A percentile compares a stretch with the other conserved stretches of the same genome.
Evolutionary conservation across 768 basidiomycete genomes (phyloP).

Genomic region (Lactifluus subvellereus): DNA sequence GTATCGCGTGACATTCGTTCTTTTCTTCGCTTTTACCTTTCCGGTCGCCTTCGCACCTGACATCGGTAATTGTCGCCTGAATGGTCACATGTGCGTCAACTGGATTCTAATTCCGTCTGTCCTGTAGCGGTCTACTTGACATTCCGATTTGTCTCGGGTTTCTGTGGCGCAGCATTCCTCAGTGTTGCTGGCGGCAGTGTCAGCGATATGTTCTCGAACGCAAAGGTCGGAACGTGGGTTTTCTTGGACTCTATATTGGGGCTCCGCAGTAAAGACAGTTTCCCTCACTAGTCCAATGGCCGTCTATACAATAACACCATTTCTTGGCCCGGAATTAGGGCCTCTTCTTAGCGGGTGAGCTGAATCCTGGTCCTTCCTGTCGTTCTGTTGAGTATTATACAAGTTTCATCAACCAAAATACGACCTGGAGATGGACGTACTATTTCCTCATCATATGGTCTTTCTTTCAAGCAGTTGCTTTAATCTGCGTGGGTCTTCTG

Average conservation of each 20-base stretch:
- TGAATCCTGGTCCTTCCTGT: neutral
- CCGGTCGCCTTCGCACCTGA: conserved; percentile 71
- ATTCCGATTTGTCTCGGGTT: conserved; percentile 53
- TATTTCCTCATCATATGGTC: conserved; percentile 69
- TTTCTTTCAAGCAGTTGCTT: conserved; percentile 44
- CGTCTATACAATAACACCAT: conserved; percentile 46
- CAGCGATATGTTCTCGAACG: conserved; percentile 44
- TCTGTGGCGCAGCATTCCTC: conserved; percentile 52
- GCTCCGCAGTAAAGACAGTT: neutral
- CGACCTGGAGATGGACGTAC: conserved; percentile 75
- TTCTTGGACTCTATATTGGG: neutral
- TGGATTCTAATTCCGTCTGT: neutral
- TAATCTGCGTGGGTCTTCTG: conserved; percentile 43
- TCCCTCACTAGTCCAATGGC: conserved; percentile 44
- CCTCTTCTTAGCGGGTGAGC: conserved; percentile 56
- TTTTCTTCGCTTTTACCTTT: conserved; percentile 59
- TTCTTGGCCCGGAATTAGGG: conserved; percentile 50
- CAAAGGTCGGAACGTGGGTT: conserved; percentile 53
- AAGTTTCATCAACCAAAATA: conserved; percentile 36
- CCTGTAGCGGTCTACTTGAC: conserved; percentile 53
- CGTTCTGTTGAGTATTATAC: neutral
- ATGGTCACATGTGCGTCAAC: neutral
- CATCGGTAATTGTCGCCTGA: conserved; percentile 37
- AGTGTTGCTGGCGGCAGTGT: conserved; percentile 47
- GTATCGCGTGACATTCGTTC: conserved; percentile 53